phyloP scores from a whole-genome alignment of 2,329 filamentous ascomycete genomes.

The Diplocarpon mali region DNA sequence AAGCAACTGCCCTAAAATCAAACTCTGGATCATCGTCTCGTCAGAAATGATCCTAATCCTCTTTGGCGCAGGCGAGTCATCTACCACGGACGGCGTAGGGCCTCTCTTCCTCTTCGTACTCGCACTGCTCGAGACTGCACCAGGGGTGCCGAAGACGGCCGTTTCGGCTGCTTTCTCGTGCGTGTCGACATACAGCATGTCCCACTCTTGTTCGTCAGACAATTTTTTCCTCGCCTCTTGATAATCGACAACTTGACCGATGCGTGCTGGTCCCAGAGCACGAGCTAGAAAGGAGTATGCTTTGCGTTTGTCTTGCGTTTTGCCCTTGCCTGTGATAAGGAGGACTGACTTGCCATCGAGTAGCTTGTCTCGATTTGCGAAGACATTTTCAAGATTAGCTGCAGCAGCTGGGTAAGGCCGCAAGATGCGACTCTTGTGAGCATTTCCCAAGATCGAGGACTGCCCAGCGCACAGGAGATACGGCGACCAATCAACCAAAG shows the following conservation, averaged over 20 bases:
- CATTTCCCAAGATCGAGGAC: conserved; percentile 64
- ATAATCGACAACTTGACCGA: conserved; percentile 55
- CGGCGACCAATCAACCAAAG: conserved; percentile 61
- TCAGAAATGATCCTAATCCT: conserved; percentile 62
- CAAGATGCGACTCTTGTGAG: conserved; percentile 64
- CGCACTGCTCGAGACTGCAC: conserved; percentile 17
- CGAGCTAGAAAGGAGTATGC: conserved; percentile 73
- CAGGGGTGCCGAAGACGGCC: conserved; percentile 21
- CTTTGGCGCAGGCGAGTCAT: conserved; percentile 32
- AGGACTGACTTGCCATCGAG: conserved; percentile 57
- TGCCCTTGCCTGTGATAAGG: conserved; percentile 55
- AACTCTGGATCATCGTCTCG: conserved; percentile 83
- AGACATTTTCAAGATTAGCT: conserved; percentile 44
- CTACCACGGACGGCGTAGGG: conserved; percentile 25
- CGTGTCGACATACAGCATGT: conserved; percentile 73
- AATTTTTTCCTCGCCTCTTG: conserved; percentile 53
- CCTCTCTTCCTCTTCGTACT: conserved; percentile 35
- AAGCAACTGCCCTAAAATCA: conserved; percentile 74
- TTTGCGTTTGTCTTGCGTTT: conserved; percentile 51
- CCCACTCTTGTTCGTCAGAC: conserved; percentile 43
- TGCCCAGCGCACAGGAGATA: conserved; percentile 82
- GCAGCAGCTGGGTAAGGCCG: conserved; percentile 44
- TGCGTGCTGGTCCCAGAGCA: conserved; percentile 58
- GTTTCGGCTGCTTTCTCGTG: conserved; percentile 35
- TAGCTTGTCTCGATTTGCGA: conserved; percentile 50